phyloP scores from a whole-genome alignment of 768 basidiomycete genomes.

The Calocybe cyanea region DNA sequence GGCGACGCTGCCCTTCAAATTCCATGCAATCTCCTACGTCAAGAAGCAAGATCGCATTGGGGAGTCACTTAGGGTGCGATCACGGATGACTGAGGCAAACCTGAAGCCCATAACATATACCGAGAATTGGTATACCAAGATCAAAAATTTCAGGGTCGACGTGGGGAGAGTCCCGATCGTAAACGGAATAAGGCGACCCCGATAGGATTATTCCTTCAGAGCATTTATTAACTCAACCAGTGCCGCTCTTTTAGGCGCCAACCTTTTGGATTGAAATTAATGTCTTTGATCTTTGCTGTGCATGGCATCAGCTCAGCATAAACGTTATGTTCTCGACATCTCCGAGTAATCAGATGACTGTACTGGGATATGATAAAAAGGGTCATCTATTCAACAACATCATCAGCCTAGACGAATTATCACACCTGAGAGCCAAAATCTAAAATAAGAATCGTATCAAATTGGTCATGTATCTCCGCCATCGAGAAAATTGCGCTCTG shows the following conservation, averaged over 20 bases:
- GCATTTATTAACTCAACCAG: too few relatives aligned
- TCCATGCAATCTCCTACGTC: slow-evolving; percentile 89
- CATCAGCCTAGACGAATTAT: background rate
- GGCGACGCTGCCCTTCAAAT: slow-evolving; percentile 77
- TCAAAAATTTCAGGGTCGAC: slow-evolving; percentile 90
- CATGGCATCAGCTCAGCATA: slow-evolving; percentile 98
- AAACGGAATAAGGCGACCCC: slow-evolving; percentile 97
- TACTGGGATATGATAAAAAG: slow-evolving; percentile 50
- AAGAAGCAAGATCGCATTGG: background rate
- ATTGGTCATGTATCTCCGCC: slow-evolving; percentile 91
- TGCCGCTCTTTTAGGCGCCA: background rate
- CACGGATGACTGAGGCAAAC: slow-evolving; percentile 32
- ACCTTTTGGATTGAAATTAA: slow-evolving; percentile 96
- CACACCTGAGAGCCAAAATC: slow-evolving; percentile 96
- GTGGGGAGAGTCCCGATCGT: slow-evolving; percentile 88
- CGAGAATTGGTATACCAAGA: slow-evolving; percentile 86
- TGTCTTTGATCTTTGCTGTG: slow-evolving; percentile 82
- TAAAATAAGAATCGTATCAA: slow-evolving; percentile 93
- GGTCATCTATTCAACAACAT: slow-evolving; percentile 8
- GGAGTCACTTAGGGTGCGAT: background rate
- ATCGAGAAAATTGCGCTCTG: slow-evolving; percentile 31
- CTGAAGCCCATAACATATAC: slow-evolving; percentile 97
- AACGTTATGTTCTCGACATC: slow-evolving; percentile 96
- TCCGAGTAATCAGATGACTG: slow-evolving; percentile 93
- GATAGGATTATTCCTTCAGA: slow-evolving; percentile 85